Conservation (phyloP, 495 filamentous ascomycete genomes). For the Stereocaulon alpinum region DNA sequence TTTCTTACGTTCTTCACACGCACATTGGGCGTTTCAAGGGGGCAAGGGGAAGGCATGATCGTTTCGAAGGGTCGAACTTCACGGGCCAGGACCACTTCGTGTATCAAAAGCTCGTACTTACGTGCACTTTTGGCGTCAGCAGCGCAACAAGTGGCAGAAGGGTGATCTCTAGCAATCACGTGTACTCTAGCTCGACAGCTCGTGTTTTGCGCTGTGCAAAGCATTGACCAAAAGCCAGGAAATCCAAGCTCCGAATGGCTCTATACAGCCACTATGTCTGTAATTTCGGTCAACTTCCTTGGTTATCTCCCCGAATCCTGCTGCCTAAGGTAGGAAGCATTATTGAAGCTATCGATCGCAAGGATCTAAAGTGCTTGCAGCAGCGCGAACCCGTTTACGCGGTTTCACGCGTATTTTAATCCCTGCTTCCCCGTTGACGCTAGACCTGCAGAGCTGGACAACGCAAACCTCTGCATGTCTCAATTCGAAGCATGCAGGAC, state of each 20-base stretch:
- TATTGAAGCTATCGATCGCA: background rate
- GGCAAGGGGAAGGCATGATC: no score
- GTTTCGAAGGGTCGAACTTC: no score
- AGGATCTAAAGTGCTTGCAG: slow-evolving; percentile 18
- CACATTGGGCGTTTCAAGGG: no score
- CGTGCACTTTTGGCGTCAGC: background rate
- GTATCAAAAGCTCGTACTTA: background rate
- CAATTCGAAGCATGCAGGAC: background rate
- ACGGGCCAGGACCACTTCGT: no score
- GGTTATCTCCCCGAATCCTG: background rate
- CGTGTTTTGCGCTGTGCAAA: background rate
- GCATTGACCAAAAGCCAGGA: background rate
- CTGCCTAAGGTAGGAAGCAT: no score
- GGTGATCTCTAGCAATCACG: background rate
- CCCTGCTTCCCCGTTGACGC: slow-evolving; percentile 9
- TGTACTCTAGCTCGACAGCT: background rate
- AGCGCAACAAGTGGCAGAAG: background rate
- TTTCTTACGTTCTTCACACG: no score
- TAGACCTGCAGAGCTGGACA: background rate
- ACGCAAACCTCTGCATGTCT: background rate
- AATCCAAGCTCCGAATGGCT: no score
- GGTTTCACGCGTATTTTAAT: slow-evolving; percentile 15
- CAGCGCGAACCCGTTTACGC: slow-evolving; percentile 9
- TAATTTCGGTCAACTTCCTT: background rate
- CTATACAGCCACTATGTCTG: no score